Percentiles rank a stretch among this genome's conserved stretches.
Conservation (phyloP, 371 early-diverging fungal genomes). For the Circinella umbellata region DNA sequence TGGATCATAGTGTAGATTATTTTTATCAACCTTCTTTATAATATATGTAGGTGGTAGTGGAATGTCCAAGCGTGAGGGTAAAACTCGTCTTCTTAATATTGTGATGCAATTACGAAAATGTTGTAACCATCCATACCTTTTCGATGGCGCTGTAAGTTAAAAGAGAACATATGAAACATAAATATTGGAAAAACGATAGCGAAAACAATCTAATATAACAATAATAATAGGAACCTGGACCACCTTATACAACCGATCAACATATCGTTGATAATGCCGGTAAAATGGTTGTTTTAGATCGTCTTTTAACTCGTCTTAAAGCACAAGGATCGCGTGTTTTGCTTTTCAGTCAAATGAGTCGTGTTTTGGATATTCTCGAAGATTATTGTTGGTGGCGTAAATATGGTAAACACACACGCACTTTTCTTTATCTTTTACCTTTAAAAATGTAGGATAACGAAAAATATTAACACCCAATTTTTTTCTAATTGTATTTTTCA, state of each 20-base stretch:
- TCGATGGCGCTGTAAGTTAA: constrained; percentile 91
- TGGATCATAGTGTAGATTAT: not conserved
- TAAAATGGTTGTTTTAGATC: constrained; percentile 95
- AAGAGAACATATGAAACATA: no score
- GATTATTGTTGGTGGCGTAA: constrained; percentile 95
- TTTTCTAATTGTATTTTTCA: not conserved
- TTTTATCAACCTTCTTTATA: not conserved
- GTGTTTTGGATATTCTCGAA: constrained; percentile 98
- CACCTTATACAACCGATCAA: constrained; percentile 97
- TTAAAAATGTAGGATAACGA: no score
- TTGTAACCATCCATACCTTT: constrained; percentile 99
- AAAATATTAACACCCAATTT: not conserved
- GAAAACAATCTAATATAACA: not conserved
- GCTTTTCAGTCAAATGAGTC: constrained; percentile 99
- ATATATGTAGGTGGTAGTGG: constrained; percentile 33
- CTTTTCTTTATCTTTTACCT: no score
- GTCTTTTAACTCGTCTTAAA: constrained; percentile 83
- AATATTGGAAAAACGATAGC: not conserved
- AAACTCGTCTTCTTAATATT: constrained; percentile 94
- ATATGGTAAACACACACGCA: constrained; percentile 57
- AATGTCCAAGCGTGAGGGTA: constrained; percentile 72
- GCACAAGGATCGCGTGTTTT: constrained; percentile 96
- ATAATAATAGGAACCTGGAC: constrained; percentile 61
- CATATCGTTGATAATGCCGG: constrained; percentile 95
- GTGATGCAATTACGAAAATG: constrained; percentile 99